Evolutionary conservation across 148 eudicot genomes (phyloP), one percentile per base, ranked within the genome.

Genomic region (Rhododendron henanense): DNA sequence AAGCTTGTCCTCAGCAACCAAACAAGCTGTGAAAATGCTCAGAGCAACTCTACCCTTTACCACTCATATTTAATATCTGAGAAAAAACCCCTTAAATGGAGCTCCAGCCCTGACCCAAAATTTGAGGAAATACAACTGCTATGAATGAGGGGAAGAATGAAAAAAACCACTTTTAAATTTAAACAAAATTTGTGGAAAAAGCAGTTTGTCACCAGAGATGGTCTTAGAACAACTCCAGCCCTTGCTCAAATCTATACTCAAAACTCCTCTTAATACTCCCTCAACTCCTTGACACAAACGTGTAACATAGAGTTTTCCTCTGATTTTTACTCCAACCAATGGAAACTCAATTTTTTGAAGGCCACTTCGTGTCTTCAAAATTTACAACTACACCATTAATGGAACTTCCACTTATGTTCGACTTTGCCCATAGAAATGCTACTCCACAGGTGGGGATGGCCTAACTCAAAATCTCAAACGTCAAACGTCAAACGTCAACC

Each of bases 1-100:
- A 59, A 59, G n/a, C 48, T 78, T 44, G 50, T 78, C 74, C 79
- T 31, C 28, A 48, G 79, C 50, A 71, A 73, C 59, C 65, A 84
- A 71, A 73, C 19, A 45, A 75, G 6, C 4, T 41, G 13, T 5
- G 35, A 50, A 21, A 74, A 37, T 51, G 8, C 79, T 28, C 13
- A 69, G 65, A 21, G n/a, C 65, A 59, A 19, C 65, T 59, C 65
- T 59, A 59, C n/a, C 65, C 65, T 25, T 21, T 59, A 59, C n/a
- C 65, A 19, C 25, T 8, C 63, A 59, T 19, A 59, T 19, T 59
- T 59, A 59, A 16, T 55, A 3, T 55, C 19, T 0, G 61, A 57
- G 21, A 57, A 21, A 19, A 21, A 0, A 1, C 8, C n/a, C 65
- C 9, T 59, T 19, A 1, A 59, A 59, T 19, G 65, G 25, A 21